A percentile compares a stretch with the other conserved stretches of the same genome.
These are phyloP conservation scores for Talaromyces islandicus DNA, from an alignment of 2,329 filamentous ascomycete species.

Conservation along the genomic window DNA sequence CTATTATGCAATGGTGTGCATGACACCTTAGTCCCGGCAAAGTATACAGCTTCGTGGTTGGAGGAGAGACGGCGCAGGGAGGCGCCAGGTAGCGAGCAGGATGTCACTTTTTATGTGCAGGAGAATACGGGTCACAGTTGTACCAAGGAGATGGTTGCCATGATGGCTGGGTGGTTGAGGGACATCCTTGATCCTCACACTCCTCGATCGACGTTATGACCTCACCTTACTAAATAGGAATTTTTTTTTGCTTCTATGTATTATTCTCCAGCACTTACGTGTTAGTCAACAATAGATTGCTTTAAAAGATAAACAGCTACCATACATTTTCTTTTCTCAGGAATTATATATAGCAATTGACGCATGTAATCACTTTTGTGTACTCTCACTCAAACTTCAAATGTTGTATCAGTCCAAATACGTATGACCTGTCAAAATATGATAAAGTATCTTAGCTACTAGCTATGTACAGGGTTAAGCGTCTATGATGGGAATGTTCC, in stretches of 20 bases:
- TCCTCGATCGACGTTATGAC: background rate
- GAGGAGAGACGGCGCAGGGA: background rate
- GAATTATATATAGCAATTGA: background rate
- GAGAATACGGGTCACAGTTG: constrained; percentile 3
- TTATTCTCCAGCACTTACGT: no score
- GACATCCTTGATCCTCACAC: background rate
- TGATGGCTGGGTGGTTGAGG: background rate
- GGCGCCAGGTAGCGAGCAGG: background rate
- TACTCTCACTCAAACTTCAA: no score
- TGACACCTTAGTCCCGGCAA: background rate
- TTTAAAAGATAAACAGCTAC: background rate
- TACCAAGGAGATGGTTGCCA: constrained; percentile 1
- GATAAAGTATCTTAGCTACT: background rate
- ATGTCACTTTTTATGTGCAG: background rate
- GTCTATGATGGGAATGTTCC: constrained; percentile 29
- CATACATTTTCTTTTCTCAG: background rate
- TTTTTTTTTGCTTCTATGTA: no score
- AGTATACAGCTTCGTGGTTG: constrained; percentile 1
- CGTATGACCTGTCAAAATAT: background rate
- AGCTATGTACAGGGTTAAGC: background rate
- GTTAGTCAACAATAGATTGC: background rate
- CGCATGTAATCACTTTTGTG: background rate
- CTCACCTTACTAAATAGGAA: no score
- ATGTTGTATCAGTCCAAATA: background rate
- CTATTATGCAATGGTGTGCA: background rate